Evolutionary conservation across 371 early-diverging fungal species (phyloP), one percentile per base, ranked within the genome.

Genomic region (Parasitella parasitica): DNA sequence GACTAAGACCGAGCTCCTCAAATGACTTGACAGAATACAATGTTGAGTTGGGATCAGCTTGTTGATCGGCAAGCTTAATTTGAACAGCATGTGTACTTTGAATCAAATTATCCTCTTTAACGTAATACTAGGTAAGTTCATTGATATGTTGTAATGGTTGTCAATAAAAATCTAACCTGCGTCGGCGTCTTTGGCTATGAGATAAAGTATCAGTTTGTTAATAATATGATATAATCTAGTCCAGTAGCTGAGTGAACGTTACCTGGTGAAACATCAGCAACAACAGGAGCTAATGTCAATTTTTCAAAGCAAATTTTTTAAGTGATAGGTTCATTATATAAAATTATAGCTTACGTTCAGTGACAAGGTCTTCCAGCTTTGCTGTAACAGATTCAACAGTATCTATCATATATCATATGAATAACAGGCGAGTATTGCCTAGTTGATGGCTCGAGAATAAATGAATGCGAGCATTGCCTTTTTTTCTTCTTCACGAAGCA

Each of bases 61-160:
- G 88, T 50, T 89, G 80, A 72, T 91, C 91, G 4, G 92, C 92
- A 54, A 93, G 71, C 69, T 87, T 91, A 53, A 95, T 89, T 61
- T 89, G 88, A 13, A 95, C 93, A 48, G 84, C 86, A 60, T 89
- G 80, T 32, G 85, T 85, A 16, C 82, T 82, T 43, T 82, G 69
- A 37, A 86, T 79, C 43, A 89, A 67, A 36, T 76, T 73, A 1
- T 50, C 43, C 39, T 41, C 53, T 11, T 51, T 37, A 20, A 20
- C 18, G 4, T 20, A 7, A 11, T 32, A 32, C 32, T 18, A 41
- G 48, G 34, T 30, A 2, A 34, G 18, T 27, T 16, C 54, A 38
- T 28, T 11, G 3, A 9, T 43, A 8, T 43, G 16, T 32, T 16
- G 38, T 38, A 15, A 38, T 38, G 6, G 4, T 43, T 3, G 18